These are phyloP conservation scores for Flaveria brownii DNA, from an alignment of 129 eudicot genomes.

Conservation along the genomic window DNA sequence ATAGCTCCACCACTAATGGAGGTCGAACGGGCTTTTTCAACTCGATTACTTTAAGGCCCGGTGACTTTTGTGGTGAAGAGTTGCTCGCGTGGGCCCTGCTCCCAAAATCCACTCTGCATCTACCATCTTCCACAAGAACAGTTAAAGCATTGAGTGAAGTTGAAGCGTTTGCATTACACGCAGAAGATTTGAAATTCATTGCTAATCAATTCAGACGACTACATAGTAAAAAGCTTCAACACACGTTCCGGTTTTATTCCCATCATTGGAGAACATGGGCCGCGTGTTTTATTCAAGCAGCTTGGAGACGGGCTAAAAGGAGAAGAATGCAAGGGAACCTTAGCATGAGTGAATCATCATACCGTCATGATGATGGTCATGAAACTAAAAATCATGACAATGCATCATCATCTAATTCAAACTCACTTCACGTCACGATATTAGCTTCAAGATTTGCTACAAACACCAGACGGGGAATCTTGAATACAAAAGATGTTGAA, in stretches of 20 bases:
- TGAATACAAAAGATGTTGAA: constrained; percentile 59
- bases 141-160: constrained; percentile 72
- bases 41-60: constrained; percentile 64
- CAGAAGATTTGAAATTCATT: constrained; percentile 86
- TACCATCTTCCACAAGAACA: constrained; percentile 87
- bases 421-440: constrained; percentile 59
- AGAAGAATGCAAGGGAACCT: constrained; percentile 57
- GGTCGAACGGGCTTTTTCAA: constrained; percentile 89
- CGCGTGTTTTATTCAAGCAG: constrained; percentile 87
- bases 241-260: constrained; percentile 74
- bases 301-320: constrained; percentile 70
- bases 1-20: constrained; percentile 86
- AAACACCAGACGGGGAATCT: constrained; percentile 66
- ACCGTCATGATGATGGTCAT: constrained; percentile 30
- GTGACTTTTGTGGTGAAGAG: constrained; percentile 95
- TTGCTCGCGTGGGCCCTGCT: constrained; percentile 86
- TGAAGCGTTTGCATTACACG: constrained; percentile 76
- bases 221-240: constrained; percentile 83
- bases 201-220: constrained; percentile 81
- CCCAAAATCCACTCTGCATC: constrained; percentile 55
- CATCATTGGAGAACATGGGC: constrained; percentile 97
- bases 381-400: constrained; percentile 35
- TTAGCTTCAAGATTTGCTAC: constrained; percentile 83
- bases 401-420: constrained; percentile 12
- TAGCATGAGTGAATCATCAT: constrained; percentile 64